These are phyloP conservation scores for Phytopythium vexans DNA, from an alignment of 352 stramenopile species.

Conservation along the genomic window DNA sequence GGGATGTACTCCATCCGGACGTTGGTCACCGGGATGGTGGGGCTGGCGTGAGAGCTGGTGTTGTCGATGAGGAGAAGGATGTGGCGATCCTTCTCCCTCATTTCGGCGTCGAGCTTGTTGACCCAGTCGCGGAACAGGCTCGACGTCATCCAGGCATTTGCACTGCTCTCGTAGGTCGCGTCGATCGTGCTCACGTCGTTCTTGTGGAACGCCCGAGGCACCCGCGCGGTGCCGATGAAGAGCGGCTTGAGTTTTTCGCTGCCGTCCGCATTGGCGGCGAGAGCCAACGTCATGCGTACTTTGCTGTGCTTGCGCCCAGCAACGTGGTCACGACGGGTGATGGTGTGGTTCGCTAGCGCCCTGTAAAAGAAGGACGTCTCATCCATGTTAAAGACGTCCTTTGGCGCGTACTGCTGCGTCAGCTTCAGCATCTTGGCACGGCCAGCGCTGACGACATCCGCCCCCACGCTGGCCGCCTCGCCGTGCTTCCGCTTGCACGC, in stretches of 20 bases:
- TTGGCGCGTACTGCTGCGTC: conserved; percentile 4
- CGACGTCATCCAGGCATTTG: conserved; percentile 7
- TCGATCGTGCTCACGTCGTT: neutral
- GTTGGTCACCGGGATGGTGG: neutral
- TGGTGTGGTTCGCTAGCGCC: neutral
- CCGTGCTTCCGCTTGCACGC: conserved; percentile 6
- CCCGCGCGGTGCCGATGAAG: conserved; percentile 2
- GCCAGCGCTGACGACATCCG: neutral
- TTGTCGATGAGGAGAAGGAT: conserved; percentile 11
- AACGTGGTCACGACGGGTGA: neutral
- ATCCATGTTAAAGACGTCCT: conserved; percentile 18
- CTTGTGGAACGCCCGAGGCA: neutral
- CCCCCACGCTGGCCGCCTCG: conserved; percentile 3
- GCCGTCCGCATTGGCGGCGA: conserved; percentile 2
- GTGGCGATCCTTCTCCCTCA: neutral
- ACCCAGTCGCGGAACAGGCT: conserved; percentile 1
- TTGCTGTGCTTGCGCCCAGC: conserved; percentile 2
- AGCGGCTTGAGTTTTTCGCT: neutral
- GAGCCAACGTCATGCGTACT: neutral
- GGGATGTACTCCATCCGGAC: conserved; percentile 8
- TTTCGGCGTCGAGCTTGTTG: neutral
- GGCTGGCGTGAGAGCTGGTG: neutral
- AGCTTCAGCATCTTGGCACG: neutral
- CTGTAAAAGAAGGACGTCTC: conserved; percentile 15
- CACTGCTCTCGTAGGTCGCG: neutral